A percentile compares a stretch with the other conserved stretches of the same genome.
Evolutionary conservation across 2,329 filamentous ascomycete genomes (phyloP).

Genomic region (Cercospora sesami): DNA sequence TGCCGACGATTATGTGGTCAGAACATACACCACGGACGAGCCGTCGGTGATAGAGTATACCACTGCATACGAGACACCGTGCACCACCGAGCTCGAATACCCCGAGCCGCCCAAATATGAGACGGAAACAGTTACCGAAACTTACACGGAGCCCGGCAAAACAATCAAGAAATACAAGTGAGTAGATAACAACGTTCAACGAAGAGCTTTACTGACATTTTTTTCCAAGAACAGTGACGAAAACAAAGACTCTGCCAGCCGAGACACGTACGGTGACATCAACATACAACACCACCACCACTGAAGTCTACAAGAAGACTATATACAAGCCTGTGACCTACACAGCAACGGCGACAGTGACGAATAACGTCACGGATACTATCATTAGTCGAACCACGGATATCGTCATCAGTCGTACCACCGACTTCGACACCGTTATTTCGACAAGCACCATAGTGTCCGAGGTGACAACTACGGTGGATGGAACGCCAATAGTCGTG

Average conservation of each 20-base stretch:
- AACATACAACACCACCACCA: neutral
- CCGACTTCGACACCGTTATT: neutral
- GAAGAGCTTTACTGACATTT: neutral
- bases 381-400: neutral
- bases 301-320: neutral
- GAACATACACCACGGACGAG: conserved; percentile 5
- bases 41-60: neutral
- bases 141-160: neutral
- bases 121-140: neutral
- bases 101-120: neutral
- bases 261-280: neutral
- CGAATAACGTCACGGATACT: neutral
- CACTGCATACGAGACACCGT: neutral
- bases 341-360: neutral
- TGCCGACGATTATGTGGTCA: conserved; percentile 2
- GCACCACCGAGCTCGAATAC: neutral
- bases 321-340: neutral
- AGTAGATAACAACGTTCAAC: neutral
- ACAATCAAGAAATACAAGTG: conserved; percentile 6
- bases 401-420: neutral
- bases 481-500: neutral
- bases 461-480: neutral
- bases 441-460: neutral
- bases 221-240: neutral
- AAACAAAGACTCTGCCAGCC: neutral